phyloP scores from a whole-genome alignment of 208 protist genomes.

The Trypanosoma mega region DNA sequence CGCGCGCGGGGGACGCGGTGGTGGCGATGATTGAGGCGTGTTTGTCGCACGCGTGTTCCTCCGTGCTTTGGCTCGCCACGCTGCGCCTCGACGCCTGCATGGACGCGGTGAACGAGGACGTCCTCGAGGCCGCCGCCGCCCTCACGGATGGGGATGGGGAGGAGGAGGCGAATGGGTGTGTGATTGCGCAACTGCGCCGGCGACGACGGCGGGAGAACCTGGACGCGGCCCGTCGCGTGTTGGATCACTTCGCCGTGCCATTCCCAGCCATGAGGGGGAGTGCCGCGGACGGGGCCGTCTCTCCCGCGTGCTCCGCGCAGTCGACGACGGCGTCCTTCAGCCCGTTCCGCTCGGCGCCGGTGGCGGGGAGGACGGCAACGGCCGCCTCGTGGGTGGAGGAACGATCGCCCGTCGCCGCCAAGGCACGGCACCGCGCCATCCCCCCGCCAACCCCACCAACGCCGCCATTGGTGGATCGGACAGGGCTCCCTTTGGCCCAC shows the following conservation, averaged over 20 bases:
- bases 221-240: constrained; percentile 21
- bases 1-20: background rate
- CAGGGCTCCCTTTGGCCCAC: no score
- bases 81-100: constrained; percentile 27
- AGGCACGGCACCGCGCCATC: no score
- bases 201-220: constrained; percentile 32
- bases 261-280: background rate
- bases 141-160: background rate
- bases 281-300: background rate
- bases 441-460: no score
- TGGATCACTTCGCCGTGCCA: constrained; percentile 24
- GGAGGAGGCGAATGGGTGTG: constrained; percentile 10
- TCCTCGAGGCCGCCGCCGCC: constrained; percentile 25
- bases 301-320: no score
- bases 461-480: no score
- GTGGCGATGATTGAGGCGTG: constrained; percentile 25
- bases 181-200: constrained; percentile 20
- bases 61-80: constrained; percentile 27
- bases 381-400: no score
- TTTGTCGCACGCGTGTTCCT: constrained; percentile 22
- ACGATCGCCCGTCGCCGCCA: no score
- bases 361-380: no score
- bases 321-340: no score
- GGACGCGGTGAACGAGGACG: constrained; percentile 33
- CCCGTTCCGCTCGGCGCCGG: no score